phyloP scores from a whole-genome alignment of 208 protist genomes.

The Crithidia bombi region DNA sequence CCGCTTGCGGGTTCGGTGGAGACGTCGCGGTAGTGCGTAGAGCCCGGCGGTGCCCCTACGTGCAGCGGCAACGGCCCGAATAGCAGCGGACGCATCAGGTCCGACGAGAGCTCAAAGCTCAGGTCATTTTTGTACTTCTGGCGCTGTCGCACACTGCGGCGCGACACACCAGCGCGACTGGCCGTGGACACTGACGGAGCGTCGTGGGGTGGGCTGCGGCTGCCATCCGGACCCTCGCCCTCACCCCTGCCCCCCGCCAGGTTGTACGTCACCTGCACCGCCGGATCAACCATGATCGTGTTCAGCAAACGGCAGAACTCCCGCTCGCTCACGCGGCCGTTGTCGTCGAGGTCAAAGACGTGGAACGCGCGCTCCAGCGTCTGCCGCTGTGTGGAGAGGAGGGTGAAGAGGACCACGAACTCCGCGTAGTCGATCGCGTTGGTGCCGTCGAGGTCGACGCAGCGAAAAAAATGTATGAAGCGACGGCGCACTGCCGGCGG shows the following conservation, averaged over 20 bases:
- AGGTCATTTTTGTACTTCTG: constrained; percentile 13
- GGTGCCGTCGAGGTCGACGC: constrained; percentile 58
- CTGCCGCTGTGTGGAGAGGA: constrained; percentile 53
- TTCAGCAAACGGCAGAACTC: constrained; percentile 64
- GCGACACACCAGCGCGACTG: constrained; percentile 5
- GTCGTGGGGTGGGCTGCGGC: not conserved
- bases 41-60: constrained; percentile 32
- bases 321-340: constrained; percentile 41
- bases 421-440: constrained; percentile 64
- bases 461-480: constrained; percentile 40
- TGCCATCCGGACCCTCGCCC: not conserved
- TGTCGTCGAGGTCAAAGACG: constrained; percentile 59
- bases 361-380: constrained; percentile 58
- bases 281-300: constrained; percentile 74
- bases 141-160: constrained; percentile 2
- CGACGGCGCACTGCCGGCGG: constrained; percentile 29
- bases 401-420: constrained; percentile 74
- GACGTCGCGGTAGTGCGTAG: constrained; percentile 14
- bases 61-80: constrained; percentile 34
- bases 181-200: not conserved
- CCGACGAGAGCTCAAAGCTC: constrained; percentile 30
- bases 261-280: constrained; percentile 45
- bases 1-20: not conserved
- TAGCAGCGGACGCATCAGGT: constrained; percentile 29
- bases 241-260: not conserved